phyloP scores from a whole-genome alignment of 352 stramenopile genomes.

The Globisporangium rhizosaccharum region DNA sequence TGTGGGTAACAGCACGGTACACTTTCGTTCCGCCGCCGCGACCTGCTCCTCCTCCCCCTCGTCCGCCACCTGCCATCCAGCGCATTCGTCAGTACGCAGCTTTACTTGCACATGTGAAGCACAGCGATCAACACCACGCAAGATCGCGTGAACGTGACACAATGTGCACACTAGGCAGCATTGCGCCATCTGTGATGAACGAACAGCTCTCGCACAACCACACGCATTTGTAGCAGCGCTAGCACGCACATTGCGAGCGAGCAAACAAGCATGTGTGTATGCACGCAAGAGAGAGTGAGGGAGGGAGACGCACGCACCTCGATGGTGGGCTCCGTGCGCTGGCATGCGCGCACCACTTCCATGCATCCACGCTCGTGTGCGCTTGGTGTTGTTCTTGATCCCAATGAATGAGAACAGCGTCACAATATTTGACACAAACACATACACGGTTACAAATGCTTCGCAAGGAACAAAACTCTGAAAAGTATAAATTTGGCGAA shows the following conservation, averaged over 20 bases:
- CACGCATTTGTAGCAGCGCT: no score
- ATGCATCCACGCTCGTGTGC: constrained; percentile 26
- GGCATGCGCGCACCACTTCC: constrained; percentile 23
- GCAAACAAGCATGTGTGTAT: no score
- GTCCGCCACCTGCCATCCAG: constrained; percentile 10
- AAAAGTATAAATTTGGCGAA: no score
- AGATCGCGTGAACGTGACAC: no score
- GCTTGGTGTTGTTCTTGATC: constrained; percentile 6
- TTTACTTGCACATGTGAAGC: neutral
- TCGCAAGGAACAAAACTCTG: no score
- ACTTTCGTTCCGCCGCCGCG: constrained; percentile 3
- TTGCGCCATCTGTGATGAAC: neutral
- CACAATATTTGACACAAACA: no score
- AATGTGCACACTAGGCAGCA: neutral
- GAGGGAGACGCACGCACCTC: constrained; percentile 15
- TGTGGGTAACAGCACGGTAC: constrained; percentile 11
- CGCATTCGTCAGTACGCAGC: neutral
- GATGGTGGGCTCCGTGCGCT: constrained; percentile 18
- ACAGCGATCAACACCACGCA: neutral
- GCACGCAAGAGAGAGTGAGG: neutral
- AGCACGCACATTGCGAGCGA: no score
- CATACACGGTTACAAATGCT: no score
- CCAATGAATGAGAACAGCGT: no score
- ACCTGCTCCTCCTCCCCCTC: constrained; percentile 9
- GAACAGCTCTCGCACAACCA: neutral